These are phyloP conservation scores for Syzygium grande DNA, from an alignment of 345 rosid genomes.

Conservation along the genomic window DNA sequence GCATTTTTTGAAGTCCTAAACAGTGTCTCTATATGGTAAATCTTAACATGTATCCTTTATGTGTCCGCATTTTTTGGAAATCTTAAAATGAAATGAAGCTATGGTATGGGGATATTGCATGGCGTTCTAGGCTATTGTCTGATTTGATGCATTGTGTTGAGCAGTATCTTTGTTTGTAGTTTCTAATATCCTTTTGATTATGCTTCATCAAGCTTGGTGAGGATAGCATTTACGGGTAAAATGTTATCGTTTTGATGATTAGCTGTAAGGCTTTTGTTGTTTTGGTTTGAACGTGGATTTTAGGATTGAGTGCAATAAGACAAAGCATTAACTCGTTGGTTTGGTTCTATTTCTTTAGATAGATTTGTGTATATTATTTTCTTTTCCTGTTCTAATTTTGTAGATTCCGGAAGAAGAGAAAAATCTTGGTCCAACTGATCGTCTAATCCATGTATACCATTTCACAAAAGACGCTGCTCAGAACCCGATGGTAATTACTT, in stretches of 20 bases:
- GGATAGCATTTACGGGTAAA: neutral
- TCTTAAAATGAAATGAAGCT: neutral
- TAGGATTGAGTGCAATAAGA: neutral
- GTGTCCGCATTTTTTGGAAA: neutral
- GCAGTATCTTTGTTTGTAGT: neutral
- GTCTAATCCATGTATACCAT: constrained; percentile 89
- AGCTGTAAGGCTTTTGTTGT: neutral
- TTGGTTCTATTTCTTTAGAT: neutral
- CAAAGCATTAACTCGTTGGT: neutral
- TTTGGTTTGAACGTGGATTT: neutral
- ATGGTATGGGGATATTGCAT: neutral
- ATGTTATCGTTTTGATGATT: neutral
- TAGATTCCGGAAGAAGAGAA: constrained; percentile 98
- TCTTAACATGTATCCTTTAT: neutral
- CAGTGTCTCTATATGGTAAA: neutral
- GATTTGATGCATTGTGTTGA: neutral
- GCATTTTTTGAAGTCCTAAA: neutral
- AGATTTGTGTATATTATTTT: neutral
- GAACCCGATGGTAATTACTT: constrained; percentile 46
- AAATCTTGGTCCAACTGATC: constrained; percentile 82
- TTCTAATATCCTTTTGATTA: neutral
- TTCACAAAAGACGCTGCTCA: constrained; percentile 76
- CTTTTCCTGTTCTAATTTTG: neutral
- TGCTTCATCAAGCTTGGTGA: neutral
- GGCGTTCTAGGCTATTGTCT: neutral